Evolutionary conservation across 2,329 filamentous ascomycete genomes (phyloP).

Genomic region (Ceratocystis papillata): DNA sequence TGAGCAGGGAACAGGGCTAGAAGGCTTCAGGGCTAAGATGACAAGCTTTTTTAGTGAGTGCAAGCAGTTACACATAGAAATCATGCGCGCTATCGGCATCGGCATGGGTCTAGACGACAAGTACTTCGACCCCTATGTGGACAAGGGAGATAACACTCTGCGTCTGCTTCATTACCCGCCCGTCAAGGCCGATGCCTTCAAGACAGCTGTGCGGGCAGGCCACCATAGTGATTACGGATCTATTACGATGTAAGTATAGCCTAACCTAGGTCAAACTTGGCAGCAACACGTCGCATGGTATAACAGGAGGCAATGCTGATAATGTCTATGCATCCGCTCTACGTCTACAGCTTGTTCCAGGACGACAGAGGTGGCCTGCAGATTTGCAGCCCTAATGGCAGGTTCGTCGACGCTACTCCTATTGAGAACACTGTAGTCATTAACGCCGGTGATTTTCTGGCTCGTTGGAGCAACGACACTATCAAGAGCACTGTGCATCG

Average conservation of each 20-base stretch:
- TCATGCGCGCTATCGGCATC: slow-evolving; percentile 79
- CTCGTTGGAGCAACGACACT: slow-evolving; percentile 80
- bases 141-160: slow-evolving; percentile 58
- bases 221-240: slow-evolving; percentile 61
- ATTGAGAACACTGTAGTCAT: slow-evolving; percentile 74
- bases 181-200: slow-evolving; percentile 55
- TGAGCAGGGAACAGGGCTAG: slow-evolving; percentile 36
- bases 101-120: slow-evolving; percentile 59
- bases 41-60: slow-evolving; percentile 62
- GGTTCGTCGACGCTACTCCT: slow-evolving; percentile 72
- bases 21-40: slow-evolving; percentile 62
- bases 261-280: neutral
- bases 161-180: slow-evolving; percentile 67
- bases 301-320: neutral
- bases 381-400: slow-evolving; percentile 58
- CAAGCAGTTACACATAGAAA: slow-evolving; percentile 59
- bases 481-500: slow-evolving; percentile 86
- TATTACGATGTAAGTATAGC: slow-evolving; percentile 38
- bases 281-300: neutral
- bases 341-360: slow-evolving; percentile 41
- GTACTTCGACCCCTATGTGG: slow-evolving; percentile 69
- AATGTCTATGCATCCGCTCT: neutral
- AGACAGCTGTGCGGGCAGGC: slow-evolving; percentile 62
- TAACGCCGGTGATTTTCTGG: slow-evolving; percentile 78
- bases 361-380: slow-evolving; percentile 47